Base-by-base conservation (phyloP, 2,329 filamentous ascomycete species). In the Fusarium mexicanum region DNA sequence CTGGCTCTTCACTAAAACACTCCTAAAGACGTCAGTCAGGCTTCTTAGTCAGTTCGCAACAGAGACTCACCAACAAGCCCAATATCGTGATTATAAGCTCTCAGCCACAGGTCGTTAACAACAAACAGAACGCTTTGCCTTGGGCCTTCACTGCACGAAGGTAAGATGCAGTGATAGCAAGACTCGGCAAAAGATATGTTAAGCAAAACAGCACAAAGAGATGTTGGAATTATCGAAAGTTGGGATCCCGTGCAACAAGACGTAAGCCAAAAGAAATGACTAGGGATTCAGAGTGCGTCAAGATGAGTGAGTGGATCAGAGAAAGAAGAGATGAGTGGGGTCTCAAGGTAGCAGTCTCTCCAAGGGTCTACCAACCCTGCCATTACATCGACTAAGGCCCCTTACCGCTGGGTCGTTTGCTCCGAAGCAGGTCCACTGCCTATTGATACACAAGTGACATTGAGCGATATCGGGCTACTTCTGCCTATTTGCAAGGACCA, bases 11-110 rank as follows among this genome's bases (percentile, higher is more conserved):
- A 9, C 6, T 12, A 2, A 2, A 7, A 24, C 2, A 14, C 6
- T 14, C 16, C 8, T 2, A 2, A 14, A 8, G 3, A 11, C 0
- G 1, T 51, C 9, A 51, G n/a, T 16, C 3, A 18, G 6, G 3
- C 4, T 1, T 35, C 0, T 6, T 8, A 2, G 2, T 20, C 3
- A 24, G 4, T 35, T 14, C 4, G 2, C 2, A 11, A 6, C 3
- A 24, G 12, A 33, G 12, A 24, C 48, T 51, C 3, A 24, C 22
- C 8, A 35, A 10, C 3, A 24, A 35, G 8, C 8, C 10, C 48
- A 24, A 11, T 4, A 0, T 8, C 6, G n/a, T 35, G 31, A 51
- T 51, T 51, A 20, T 35, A 51, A 35, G 31, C 48, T 35, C n/a
- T 51, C 31, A 35, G 31, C 22, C 31, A 31, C 6, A 18, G 4